A percentile compares a stretch with the other conserved stretches of the same genome.
Evolutionary conservation across 2,329 filamentous ascomycete genomes (phyloP).

Genomic region (Colletotrichum euphorbiae): DNA sequence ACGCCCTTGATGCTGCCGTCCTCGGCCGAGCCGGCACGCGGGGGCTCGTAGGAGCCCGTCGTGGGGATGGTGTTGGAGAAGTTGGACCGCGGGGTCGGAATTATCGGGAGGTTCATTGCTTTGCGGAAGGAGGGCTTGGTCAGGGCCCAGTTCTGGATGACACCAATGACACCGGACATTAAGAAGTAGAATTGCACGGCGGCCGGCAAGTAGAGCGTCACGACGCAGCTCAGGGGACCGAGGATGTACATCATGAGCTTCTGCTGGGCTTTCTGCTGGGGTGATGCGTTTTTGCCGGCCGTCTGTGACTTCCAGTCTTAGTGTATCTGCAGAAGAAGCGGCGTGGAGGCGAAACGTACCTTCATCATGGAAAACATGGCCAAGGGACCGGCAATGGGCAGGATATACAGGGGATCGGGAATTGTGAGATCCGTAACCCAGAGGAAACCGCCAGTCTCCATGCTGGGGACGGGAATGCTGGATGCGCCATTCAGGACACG

Average conservation of each 20-base stretch:
- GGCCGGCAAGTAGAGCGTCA: conserved; percentile 60
- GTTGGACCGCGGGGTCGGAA: conserved; percentile 34
- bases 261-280: conserved; percentile 51
- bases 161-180: conserved; percentile 48
- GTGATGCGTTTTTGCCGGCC: conserved; percentile 42
- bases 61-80: conserved; percentile 35
- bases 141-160: conserved; percentile 51
- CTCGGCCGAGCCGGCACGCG: conserved; percentile 22
- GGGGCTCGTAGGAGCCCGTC: conserved; percentile 48
- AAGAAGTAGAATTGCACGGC: conserved; percentile 63
- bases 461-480: conserved; percentile 80
- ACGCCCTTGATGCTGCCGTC: conserved; percentile 48
- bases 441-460: conserved; percentile 75
- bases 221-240: conserved; percentile 56
- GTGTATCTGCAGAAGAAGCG: no score
- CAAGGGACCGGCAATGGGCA: conserved; percentile 72
- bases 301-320: conserved; percentile 36
- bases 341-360: conserved; percentile 48
- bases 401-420: conserved; percentile 80
- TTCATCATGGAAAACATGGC: conserved; percentile 69
- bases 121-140: conserved; percentile 56
- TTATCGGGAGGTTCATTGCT: conserved; percentile 52
- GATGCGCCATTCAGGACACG: conserved; percentile 80
- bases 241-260: conserved; percentile 58
- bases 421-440: conserved; percentile 86